A percentile compares a stretch with the other conserved stretches of the same genome.
Conservation (phyloP, 306 rosid species). For the Hippophae rhamnoides region DNA sequence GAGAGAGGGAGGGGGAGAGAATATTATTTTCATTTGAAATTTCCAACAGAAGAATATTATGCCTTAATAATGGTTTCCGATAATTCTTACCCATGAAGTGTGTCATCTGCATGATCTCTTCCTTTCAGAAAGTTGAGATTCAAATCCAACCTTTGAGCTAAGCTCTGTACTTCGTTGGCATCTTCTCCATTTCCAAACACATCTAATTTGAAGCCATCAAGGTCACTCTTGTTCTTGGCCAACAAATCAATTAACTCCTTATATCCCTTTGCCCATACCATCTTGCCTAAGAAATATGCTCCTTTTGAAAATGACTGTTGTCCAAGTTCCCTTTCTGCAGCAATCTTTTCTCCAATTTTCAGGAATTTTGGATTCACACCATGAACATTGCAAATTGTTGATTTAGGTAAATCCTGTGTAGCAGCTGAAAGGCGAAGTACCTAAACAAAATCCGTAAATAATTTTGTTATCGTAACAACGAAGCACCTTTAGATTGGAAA, state of each 20-base stretch:
- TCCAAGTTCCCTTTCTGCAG: conserved; percentile 68
- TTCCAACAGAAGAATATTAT: no score
- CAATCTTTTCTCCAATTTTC: conserved; percentile 76
- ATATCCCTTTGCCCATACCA: conserved; percentile 99
- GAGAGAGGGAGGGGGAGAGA: no score
- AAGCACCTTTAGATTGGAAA: not conserved
- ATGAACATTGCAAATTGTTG: conserved; percentile 87
- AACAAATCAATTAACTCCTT: conserved; percentile 78
- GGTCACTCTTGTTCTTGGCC: conserved; percentile 62
- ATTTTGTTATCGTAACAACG: not conserved
- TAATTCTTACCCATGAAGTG: conserved; percentile 70
- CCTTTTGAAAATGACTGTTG: conserved; percentile 76
- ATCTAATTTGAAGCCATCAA: conserved; percentile 82
- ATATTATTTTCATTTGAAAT: no score
- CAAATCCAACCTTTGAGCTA: conserved; percentile 73
- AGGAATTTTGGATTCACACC: conserved; percentile 96
- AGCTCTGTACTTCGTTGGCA: conserved; percentile 73
- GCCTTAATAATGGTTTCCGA: not conserved
- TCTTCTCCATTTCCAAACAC: conserved; percentile 96
- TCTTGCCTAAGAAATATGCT: conserved; percentile 96
- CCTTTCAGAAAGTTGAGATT: conserved; percentile 88
- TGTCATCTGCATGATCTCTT: conserved; percentile 91
- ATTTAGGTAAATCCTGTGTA: conserved; percentile 89
- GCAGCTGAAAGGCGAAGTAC: conserved; percentile 98
- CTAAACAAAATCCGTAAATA: conserved; percentile 29